A percentile compares a stretch with the other conserved stretches of the same genome.
phyloP scores from a whole-genome alignment of 1,139 yeast genomes.

The Petasospora rhodanensis region DNA sequence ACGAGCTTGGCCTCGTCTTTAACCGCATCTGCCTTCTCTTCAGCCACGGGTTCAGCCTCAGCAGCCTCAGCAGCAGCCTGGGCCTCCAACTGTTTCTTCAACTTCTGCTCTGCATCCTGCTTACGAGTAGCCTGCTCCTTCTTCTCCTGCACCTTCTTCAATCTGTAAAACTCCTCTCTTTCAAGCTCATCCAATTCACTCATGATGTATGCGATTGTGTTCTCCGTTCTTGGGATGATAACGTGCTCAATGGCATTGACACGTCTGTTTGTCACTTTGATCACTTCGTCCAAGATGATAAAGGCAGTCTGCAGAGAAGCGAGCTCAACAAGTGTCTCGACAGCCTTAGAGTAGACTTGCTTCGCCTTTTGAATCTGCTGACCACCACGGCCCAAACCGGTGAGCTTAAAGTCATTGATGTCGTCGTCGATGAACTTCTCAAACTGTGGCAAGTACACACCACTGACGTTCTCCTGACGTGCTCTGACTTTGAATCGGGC shows the following conservation, averaged over 20 bases:
- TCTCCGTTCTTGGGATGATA: slow-evolving; percentile 94
- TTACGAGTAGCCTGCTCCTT: slow-evolving; percentile 58
- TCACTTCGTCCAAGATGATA: slow-evolving; percentile 93
- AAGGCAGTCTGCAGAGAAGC: slow-evolving; percentile 96
- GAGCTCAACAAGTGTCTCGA: slow-evolving; percentile 89
- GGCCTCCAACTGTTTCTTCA: slow-evolving; percentile 19
- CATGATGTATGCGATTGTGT: slow-evolving; percentile 88
- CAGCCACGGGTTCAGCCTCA: slow-evolving; percentile 17
- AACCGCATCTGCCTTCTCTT: slow-evolving; percentile 19
- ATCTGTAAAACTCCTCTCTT: slow-evolving; percentile 94
- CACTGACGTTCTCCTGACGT: slow-evolving; percentile 93
- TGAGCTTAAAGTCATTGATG: slow-evolving; percentile 89
- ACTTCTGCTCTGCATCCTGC: slow-evolving; percentile 31
- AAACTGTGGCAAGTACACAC: slow-evolving; percentile 90
- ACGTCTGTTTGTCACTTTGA: slow-evolving; percentile 95
- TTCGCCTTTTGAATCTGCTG: slow-evolving; percentile 97
- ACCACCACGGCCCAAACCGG: slow-evolving; percentile 98
- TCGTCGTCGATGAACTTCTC: slow-evolving; percentile 79
- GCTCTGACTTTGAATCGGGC: slow-evolving; percentile 91
- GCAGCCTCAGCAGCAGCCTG: slow-evolving; percentile 17
- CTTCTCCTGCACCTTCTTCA: slow-evolving; percentile 95
- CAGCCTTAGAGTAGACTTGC: slow-evolving; percentile 88
- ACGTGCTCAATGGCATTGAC: slow-evolving; percentile 99
- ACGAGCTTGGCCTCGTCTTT: slow-evolving; percentile 16
- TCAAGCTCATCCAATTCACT: slow-evolving; percentile 96